Base-by-base conservation (phyloP, 2,329 filamentous ascomycete genomes). In the Clarireedia sp. region DNA sequence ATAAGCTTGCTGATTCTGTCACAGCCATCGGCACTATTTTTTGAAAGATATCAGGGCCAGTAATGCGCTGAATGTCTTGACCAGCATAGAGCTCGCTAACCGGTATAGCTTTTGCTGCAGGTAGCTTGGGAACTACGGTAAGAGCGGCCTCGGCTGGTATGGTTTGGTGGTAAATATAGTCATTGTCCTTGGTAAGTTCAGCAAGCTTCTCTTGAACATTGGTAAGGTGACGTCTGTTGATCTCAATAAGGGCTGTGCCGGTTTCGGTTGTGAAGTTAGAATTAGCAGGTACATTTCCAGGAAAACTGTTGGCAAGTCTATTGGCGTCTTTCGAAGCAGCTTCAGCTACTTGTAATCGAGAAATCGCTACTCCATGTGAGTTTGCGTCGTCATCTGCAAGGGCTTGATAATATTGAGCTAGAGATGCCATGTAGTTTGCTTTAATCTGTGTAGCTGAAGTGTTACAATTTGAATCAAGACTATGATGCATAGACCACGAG, bases 21-120 rank as follows among this genome's bases (percentile, higher is more conserved):
- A 99, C 92, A 3, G 90, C 88, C 74, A 97, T 87, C 0, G 94
- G 94, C 2, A 97, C 89, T 58, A 99, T 96, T 70, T 95, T 95
- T 63, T 94, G 85, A 72, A 99, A 99, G 51, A 99, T 86, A 67
- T 99, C 94, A 0, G 94, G 92, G 0, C 95, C 95, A 38, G 95
- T 97, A 59, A 99, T 97, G 24, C 90, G 82, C 69, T 96, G 90
- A 43, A 99, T 96, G 69, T 99, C 94, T 71, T 97, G 94, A 1
- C 92, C 92, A 56, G 95, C 90, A 67, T 99, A 99, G 0, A 99
- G 77, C 69, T 99, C 95, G 68, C 89, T 95, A 29, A 99, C 92
- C 0, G 94, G 92, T 59, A 99, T 97, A 3, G 94, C 90, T 70
- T 99, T 99, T 7, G 94, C 91, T 1, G 94, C 95, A 4, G 92